Conservation (phyloP, 495 filamentous ascomycete genomes). For the Podospora didyma region DNA sequence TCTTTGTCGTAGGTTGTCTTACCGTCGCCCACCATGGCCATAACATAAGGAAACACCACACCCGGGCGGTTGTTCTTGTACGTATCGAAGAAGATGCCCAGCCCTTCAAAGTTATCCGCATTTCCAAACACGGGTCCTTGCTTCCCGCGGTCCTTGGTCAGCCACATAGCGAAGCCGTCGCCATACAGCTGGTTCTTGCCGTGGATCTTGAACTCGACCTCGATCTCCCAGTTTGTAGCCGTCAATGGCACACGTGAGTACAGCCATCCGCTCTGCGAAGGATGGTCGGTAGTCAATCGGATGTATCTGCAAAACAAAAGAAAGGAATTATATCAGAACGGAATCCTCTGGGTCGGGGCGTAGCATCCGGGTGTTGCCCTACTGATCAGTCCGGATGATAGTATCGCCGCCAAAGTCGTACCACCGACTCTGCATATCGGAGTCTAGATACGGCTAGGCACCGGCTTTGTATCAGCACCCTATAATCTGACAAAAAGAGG, state of each 20-base stretch:
- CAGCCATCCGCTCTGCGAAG: conserved; percentile 86
- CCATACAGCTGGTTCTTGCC: conserved; percentile 78
- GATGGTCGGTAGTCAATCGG: conserved; percentile 83
- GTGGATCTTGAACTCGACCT: conserved; percentile 88
- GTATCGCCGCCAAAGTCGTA: conserved; percentile 98
- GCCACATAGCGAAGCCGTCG: conserved; percentile 97
- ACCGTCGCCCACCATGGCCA: conserved; percentile 97
- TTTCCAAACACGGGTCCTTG: conserved; percentile 84
- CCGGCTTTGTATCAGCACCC: conserved; percentile 1
- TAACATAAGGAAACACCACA: conserved; percentile 92
- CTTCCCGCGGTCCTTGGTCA: conserved; percentile 86
- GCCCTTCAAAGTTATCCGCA: conserved; percentile 84
- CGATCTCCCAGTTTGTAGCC: conserved; percentile 98
- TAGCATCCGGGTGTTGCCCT: conserved; percentile 23
- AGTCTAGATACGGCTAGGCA: conserved; percentile 85
- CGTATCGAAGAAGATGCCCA: conserved; percentile 97
- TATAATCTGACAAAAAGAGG: not conserved
- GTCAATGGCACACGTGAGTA: conserved; percentile 93
- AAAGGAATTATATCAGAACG: not conserved
- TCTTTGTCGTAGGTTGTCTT: conserved; percentile 85
- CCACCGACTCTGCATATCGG: conserved; percentile 98
- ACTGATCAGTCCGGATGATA: conserved; percentile 89
- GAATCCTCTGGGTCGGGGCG: not conserved
- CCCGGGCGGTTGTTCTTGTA: conserved; percentile 99
- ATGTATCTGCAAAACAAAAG: conserved; percentile 61